Base-by-base conservation (phyloP, 495 filamentous ascomycete genomes). In the Penicillium pulvis region DNA sequence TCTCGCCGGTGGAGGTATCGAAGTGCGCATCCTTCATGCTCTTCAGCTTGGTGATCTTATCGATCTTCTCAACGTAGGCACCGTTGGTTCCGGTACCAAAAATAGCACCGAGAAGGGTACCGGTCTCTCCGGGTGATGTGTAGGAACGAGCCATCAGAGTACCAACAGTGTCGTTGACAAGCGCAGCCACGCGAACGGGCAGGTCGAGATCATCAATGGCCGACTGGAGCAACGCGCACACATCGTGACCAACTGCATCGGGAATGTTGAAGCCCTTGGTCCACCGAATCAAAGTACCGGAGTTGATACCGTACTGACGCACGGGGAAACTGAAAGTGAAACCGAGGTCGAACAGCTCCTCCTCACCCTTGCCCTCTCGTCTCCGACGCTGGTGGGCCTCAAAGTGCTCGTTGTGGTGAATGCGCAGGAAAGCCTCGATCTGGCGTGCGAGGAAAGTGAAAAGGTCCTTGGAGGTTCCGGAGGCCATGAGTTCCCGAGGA, bases 261-360 rank as follows among this genome's bases (percentile, higher is more conserved):
- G 84, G 82, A 57, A 98, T 97, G 71, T 97, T 90, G 70, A 97
- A 98, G 36, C 94, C 95, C 79, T 98, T 98, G 30, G 95, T 98
- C 94, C 94, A 98, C 57, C 95, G 86, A 71, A 96, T 91, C 36
- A 98, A 78, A 41, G 85, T 90, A 43, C 94, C 94, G 69, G 88
- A 90, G 79, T 98, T 98, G 67, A 98, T 94, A 23, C 92, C 92
- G 58, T 86, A 76, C 66, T 98, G 94, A 64, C 95, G 86, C 26
- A 98, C 94, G 16, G 94, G 94, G 73, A 98, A 98, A 70, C 89
- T 93, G 78, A 98, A 98, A 36, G 94, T 98, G 76, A 98, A 98
- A 16, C 94, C 94, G 12, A 98, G 79, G 65, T 91, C 86, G 71
- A 98, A 95, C 53, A 93, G 80, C 46, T 95, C 80, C 68, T 90